Conservation (phyloP, 2,329 filamentous ascomycete genomes). For the Aspergillus tubingensis region DNA sequence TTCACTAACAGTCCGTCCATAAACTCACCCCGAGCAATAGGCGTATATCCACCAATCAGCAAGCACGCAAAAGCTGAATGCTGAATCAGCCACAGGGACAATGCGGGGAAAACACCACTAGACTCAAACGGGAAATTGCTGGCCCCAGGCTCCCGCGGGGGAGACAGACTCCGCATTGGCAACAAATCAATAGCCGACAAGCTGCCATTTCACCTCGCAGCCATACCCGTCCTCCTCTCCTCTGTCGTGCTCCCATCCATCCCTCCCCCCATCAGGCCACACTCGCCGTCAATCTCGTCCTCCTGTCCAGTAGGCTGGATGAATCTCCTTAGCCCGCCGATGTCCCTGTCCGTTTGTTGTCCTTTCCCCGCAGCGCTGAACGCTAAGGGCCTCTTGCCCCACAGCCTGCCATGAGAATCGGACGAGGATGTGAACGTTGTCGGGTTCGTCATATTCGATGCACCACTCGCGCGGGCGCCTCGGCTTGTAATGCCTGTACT, state of each 20-base stretch:
- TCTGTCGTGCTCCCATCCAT: not conserved
- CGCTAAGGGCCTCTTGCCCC: conserved; percentile 12
- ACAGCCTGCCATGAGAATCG: conserved; percentile 33
- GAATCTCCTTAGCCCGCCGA: conserved; percentile 11
- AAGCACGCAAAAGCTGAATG: too few relatives aligned
- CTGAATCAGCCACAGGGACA: too few relatives aligned
- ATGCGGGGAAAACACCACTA: not conserved
- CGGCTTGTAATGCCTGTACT: conserved; percentile 32
- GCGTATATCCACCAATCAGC: too few relatives aligned
- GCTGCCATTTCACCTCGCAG: conserved; percentile 6
- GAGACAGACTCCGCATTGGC: not conserved
- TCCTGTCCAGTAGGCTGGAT: not conserved
- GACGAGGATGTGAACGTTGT: conserved; percentile 38
- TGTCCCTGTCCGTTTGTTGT: conserved; percentile 9
- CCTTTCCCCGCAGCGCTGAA: conserved; percentile 14
- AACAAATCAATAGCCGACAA: conserved; percentile 2
- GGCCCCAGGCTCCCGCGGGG: not conserved
- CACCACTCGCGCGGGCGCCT: conserved; percentile 29
- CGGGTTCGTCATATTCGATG: conserved; percentile 41
- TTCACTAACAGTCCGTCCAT: too few relatives aligned
- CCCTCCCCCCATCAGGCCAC: not conserved
- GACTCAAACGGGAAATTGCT: not conserved
- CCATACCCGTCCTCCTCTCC: not conserved
- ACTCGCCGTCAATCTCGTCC: not conserved
- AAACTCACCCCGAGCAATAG: too few relatives aligned